Percentiles rank a stretch among this genome's conserved stretches.
phyloP scores from a whole-genome alignment of 106 monocot genomes.

The Allium sativum region DNA sequence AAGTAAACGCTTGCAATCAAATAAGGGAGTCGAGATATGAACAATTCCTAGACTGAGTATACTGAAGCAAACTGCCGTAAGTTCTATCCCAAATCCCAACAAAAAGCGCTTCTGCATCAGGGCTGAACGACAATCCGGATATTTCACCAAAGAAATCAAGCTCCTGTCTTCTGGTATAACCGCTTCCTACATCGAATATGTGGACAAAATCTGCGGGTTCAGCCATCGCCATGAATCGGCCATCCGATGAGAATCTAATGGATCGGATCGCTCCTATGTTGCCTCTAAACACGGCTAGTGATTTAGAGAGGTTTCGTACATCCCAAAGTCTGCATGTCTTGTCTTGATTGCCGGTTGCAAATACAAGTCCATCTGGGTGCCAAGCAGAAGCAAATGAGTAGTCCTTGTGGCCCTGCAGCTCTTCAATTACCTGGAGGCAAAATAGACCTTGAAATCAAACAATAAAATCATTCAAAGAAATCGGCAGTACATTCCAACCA shows the following conservation, averaged over 20 bases:
- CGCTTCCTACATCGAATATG: conserved; percentile 39
- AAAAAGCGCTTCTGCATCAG: conserved; percentile 60
- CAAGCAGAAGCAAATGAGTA: conserved; percentile 60
- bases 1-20: conserved; percentile 4
- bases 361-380: conserved; percentile 41
- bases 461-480: conserved; percentile 5
- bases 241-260: conserved; percentile 46
- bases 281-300: conserved; percentile 38
- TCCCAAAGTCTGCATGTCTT: conserved; percentile 62
- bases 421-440: conserved; percentile 26
- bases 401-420: conserved; percentile 38
- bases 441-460: neutral
- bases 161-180: conserved; percentile 34
- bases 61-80: conserved; percentile 70
- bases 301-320: conserved; percentile 32
- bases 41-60: conserved; percentile 18
- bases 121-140: conserved; percentile 65
- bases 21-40: conserved; percentile 45
- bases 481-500: too few species aligned
- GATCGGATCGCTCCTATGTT: conserved; percentile 58
- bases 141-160: conserved; percentile 62
- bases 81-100: conserved; percentile 67
- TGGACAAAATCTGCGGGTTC: conserved; percentile 64
- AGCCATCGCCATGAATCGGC: conserved; percentile 52
- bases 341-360: conserved; percentile 64